Evolutionary conservation across 1,284 basidiomycete genomes (phyloP).

Genomic region (Ceratobasidium sp.): DNA sequence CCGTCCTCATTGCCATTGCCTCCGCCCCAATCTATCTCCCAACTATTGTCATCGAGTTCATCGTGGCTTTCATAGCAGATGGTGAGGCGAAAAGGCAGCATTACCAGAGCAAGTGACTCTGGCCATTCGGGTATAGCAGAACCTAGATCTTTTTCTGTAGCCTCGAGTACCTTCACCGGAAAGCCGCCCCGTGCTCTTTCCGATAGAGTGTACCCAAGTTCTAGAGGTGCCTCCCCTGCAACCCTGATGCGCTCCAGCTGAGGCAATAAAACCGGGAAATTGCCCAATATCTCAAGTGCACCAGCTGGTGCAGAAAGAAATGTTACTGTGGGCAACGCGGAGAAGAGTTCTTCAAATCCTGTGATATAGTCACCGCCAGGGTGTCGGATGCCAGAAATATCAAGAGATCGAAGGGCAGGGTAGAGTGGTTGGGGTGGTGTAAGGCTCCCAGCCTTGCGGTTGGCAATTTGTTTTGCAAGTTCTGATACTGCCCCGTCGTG

Average conservation of each 20-base stretch:
- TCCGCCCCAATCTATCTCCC: no score
- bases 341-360: neutral
- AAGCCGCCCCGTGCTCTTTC: neutral
- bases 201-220: neutral
- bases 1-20: no score
- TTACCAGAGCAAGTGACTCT: neutral
- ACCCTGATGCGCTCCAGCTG: neutral
- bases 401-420: neutral
- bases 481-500: neutral
- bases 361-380: neutral
- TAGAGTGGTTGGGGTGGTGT: neutral
- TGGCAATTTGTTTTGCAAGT: neutral
- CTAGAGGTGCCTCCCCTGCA: neutral
- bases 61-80: neutral
- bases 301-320: neutral
- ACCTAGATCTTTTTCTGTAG: neutral
- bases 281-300: neutral
- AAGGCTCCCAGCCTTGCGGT: neutral
- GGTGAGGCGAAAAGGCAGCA: neutral
- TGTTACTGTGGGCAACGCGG: neutral
- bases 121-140: neutral
- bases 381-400: neutral
- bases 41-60: no score
- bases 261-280: neutral
- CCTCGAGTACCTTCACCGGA: neutral